Percentiles rank a stretch among this genome's conserved stretches.
Evolutionary conservation across 768 basidiomycete species (phyloP).

Genomic region (Nidularia sp.): DNA sequence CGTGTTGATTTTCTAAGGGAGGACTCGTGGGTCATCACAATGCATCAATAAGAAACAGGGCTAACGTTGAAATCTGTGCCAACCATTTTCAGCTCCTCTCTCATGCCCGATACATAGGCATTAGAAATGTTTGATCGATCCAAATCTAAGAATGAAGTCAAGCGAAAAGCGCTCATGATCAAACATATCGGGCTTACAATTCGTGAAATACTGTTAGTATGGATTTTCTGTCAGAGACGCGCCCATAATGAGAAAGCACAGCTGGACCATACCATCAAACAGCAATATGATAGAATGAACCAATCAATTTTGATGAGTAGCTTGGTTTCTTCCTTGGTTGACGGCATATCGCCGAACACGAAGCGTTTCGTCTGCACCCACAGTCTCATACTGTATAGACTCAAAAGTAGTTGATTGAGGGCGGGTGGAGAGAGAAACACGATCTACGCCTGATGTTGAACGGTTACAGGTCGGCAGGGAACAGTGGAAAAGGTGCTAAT

Average conservation of each 20-base stretch:
- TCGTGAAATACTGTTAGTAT: slow-evolving; percentile 54
- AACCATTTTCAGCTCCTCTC: slow-evolving; percentile 61
- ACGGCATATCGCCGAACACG: slow-evolving; percentile 25
- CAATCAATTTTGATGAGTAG: slow-evolving; percentile 61
- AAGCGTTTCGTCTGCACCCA: not conserved
- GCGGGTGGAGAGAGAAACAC: no score
- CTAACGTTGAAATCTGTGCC: slow-evolving; percentile 61
- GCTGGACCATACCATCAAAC: slow-evolving; percentile 48
- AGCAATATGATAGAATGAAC: slow-evolving; percentile 70
- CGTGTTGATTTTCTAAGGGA: slow-evolving; percentile 57
- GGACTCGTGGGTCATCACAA: not conserved
- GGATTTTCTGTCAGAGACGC: not conserved
- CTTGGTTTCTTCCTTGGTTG: slow-evolving; percentile 37
- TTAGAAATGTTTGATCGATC: slow-evolving; percentile 68
- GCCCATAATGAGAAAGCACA: slow-evolving; percentile 5
- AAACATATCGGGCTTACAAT: slow-evolving; percentile 33
- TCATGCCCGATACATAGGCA: slow-evolving; percentile 80
- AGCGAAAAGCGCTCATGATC: not conserved
- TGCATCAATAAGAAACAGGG: not conserved
- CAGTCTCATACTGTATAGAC: no score
- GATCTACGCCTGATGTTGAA: no score
- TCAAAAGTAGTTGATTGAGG: no score
- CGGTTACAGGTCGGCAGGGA: no score
- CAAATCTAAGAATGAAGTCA: slow-evolving; percentile 37
- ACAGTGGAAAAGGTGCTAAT: no score